Conservation (phyloP, 768 basidiomycete genomes). For the Mycena alexandri region DNA sequence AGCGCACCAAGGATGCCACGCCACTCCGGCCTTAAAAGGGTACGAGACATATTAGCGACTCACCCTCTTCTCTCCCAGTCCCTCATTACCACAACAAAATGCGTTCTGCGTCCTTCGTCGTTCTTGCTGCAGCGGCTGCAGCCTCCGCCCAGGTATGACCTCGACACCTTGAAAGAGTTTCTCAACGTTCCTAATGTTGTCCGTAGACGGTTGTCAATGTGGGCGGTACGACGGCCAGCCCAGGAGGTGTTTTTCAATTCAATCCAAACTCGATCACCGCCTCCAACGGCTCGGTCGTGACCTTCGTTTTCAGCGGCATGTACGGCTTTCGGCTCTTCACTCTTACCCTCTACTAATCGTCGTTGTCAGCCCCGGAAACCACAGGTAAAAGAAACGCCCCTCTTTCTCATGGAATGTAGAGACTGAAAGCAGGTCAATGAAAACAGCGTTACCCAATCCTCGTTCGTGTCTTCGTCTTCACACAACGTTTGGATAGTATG, state of each 20-base stretch:
- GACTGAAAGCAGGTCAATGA: too few relatives aligned
- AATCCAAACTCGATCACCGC: conserved; percentile 58
- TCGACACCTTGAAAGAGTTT: neutral
- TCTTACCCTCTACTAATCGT: neutral
- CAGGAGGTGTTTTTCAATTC: conserved; percentile 60
- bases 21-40: neutral
- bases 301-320: conserved; percentile 64
- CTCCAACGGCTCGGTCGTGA: conserved; percentile 58
- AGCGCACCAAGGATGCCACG: neutral
- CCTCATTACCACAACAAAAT: conserved; percentile 1
- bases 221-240: conserved; percentile 45
- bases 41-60: neutral
- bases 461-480: neutral
- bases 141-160: conserved; percentile 33
- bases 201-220: conserved; percentile 47
- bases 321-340: conserved; percentile 38
- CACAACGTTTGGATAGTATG: too few relatives aligned
- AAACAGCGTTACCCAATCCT: conserved; percentile 3
- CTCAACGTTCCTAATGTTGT: neutral
- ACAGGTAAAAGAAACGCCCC: neutral
- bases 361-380: conserved; percentile 5
- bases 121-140: conserved; percentile 27
- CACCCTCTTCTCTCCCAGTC: neutral
- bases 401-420: too few relatives aligned
- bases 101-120: conserved; percentile 13